Conservation (phyloP, 1,284 basidiomycete species). For the Grifola frondosa region DNA sequence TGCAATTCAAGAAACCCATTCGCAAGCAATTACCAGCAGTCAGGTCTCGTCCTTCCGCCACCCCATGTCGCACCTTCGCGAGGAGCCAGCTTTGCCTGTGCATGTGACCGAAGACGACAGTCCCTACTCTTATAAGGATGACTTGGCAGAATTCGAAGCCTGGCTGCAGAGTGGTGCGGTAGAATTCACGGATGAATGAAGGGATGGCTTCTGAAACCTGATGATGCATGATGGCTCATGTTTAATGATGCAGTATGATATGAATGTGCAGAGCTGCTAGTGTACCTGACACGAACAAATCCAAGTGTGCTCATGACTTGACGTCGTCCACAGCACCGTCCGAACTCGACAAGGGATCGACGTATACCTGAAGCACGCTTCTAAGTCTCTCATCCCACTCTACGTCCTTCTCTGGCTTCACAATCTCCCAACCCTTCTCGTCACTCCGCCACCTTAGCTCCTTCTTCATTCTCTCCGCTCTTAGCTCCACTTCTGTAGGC, state of each 20-base stretch:
- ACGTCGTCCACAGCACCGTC: constrained; percentile 9
- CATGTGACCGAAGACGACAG: constrained; percentile 26
- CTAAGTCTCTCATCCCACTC: constrained; percentile 79
- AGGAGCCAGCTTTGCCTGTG: background rate
- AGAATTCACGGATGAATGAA: constrained; percentile 31
- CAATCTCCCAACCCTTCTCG: constrained; percentile 74
- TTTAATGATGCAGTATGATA: constrained; percentile 5
- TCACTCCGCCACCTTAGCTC: constrained; percentile 83
- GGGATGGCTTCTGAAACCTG: constrained; percentile 6
- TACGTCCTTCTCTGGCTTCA: constrained; percentile 62
- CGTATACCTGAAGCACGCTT: constrained; percentile 66
- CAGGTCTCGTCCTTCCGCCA: too few species aligned
- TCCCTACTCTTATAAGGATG: too few species aligned
- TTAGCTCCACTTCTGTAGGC: constrained; percentile 83
- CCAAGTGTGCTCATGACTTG: constrained; percentile 9
- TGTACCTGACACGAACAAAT: too few species aligned
- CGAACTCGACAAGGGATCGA: constrained; percentile 33
- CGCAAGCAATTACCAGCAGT: too few species aligned
- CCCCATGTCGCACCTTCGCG: too few species aligned
- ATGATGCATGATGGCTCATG: constrained; percentile 12
- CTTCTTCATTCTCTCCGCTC: constrained; percentile 81
- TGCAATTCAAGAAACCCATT: too few species aligned
- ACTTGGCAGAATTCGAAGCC: constrained; percentile 47
- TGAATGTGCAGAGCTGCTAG: too few species aligned
- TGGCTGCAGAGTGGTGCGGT: constrained; percentile 48